Conservation (phyloP, 2,329 filamentous ascomycete genomes). For the Nigrospora osmanthi region DNA sequence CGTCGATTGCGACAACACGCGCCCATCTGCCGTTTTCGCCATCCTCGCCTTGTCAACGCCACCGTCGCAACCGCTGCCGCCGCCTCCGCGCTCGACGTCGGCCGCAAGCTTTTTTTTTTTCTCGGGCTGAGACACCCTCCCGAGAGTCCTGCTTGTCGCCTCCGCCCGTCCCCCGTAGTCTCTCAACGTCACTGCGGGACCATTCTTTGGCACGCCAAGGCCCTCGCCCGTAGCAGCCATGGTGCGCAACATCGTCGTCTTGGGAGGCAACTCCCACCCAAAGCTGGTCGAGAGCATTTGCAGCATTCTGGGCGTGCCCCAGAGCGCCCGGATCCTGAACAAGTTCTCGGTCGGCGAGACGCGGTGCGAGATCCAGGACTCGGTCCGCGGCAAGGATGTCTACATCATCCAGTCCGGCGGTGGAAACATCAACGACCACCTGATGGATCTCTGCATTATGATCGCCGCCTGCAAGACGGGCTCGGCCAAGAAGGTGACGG, state of each 20-base stretch:
- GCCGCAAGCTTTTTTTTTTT: too few species aligned
- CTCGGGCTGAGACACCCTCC: too few species aligned
- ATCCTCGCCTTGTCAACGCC: too few species aligned
- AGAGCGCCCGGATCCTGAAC: constrained; percentile 72
- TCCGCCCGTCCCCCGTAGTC: too few species aligned
- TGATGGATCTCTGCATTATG: constrained; percentile 95
- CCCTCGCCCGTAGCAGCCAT: constrained; percentile 37
- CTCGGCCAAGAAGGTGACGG: constrained; percentile 87
- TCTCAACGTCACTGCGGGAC: too few species aligned
- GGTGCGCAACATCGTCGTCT: constrained; percentile 91
- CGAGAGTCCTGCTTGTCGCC: too few species aligned
- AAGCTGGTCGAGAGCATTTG: constrained; percentile 80
- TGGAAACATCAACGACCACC: constrained; percentile 89
- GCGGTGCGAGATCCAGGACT: constrained; percentile 91
- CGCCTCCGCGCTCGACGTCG: too few species aligned
- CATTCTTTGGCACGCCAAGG: background rate
- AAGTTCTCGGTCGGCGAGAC: constrained; percentile 97
- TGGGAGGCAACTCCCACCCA: constrained; percentile 90
- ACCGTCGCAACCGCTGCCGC: too few species aligned
- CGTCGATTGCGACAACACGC: background rate
- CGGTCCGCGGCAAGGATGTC: constrained; percentile 95
- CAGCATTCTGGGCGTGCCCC: constrained; percentile 80
- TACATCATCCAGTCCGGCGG: constrained; percentile 96
- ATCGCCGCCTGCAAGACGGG: constrained; percentile 96
- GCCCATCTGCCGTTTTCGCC: too few species aligned